Evolutionary conservation across 768 basidiomycete genomes (phyloP).

Genomic region (Russula emetica): DNA sequence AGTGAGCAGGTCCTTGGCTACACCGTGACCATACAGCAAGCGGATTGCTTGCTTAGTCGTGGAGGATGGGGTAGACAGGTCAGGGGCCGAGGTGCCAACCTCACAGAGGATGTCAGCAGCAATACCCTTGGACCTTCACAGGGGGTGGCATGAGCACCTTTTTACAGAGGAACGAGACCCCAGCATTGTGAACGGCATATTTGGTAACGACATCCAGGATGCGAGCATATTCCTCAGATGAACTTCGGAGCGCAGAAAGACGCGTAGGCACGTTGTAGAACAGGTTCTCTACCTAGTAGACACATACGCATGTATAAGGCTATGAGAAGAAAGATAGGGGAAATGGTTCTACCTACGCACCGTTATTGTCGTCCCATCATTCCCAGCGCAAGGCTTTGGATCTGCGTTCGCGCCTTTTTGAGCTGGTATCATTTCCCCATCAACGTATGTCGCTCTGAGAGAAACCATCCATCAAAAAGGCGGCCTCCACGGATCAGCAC

Average conservation of each 20-base stretch:
- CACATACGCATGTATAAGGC: background rate
- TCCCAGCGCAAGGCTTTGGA: conserved; percentile 88
- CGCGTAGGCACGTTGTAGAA: conserved; percentile 93
- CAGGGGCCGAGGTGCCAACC: conserved; percentile 70
- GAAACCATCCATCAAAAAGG: background rate
- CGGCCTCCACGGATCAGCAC: background rate
- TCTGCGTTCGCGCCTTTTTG: conserved; percentile 70
- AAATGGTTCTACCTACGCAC: conserved; percentile 40
- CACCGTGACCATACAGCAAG: conserved; percentile 71
- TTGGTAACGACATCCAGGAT: conserved; percentile 90
- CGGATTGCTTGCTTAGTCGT: conserved; percentile 67
- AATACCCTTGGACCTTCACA: background rate
- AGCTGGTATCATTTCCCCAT: conserved; percentile 65
- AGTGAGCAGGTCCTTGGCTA: conserved; percentile 71
- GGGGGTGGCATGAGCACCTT: conserved; percentile 50
- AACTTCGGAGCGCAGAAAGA: conserved; percentile 73
- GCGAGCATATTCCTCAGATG: conserved; percentile 87
- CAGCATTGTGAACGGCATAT: conserved; percentile 92
- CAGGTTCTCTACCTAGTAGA: conserved; percentile 79
- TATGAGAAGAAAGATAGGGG: background rate
- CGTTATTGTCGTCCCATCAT: conserved; percentile 87
- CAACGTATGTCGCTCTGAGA: conserved; percentile 47
- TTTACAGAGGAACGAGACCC: conserved; percentile 84
- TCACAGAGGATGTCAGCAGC: conserved; percentile 33
- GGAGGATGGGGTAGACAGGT: conserved; percentile 77